Percentiles rank a stretch among this genome's conserved stretches.
Evolutionary conservation across 2,329 filamentous ascomycete genomes (phyloP).

Genomic region (Paramyrothecium sp.): DNA sequence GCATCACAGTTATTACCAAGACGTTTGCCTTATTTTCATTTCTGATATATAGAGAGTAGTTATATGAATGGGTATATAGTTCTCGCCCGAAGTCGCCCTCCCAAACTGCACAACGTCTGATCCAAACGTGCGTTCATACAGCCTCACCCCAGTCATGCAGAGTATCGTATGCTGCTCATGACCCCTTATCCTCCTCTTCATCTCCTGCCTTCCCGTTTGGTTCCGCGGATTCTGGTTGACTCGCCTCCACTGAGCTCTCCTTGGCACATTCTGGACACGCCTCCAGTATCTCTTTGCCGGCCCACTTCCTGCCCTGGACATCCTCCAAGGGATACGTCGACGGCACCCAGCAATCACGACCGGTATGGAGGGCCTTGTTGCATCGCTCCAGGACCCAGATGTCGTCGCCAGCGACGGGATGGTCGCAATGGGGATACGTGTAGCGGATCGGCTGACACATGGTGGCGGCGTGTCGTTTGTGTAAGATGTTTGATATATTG

Average conservation of each 20-base stretch:
- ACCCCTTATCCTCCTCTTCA: too few relatives aligned
- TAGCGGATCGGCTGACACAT: constrained; percentile 22
- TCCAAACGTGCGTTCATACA: too few relatives aligned
- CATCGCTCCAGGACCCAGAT: constrained; percentile 15
- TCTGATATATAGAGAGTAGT: neutral
- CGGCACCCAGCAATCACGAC: constrained; percentile 18
- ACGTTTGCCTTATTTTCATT: neutral
- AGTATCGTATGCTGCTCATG: too few relatives aligned
- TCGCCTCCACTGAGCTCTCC: too few relatives aligned
- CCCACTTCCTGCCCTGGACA: constrained; percentile 9
- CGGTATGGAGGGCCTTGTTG: constrained; percentile 1
- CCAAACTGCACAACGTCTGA: too few relatives aligned
- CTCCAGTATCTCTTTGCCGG: neutral
- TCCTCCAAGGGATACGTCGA: neutral
- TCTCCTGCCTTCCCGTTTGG: too few relatives aligned
- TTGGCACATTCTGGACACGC: neutral
- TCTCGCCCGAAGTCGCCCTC: neutral
- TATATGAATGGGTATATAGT: neutral
- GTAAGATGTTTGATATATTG: too few relatives aligned
- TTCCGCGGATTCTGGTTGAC: too few relatives aligned
- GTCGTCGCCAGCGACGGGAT: constrained; percentile 8
- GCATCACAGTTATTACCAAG: neutral
- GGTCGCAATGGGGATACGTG: constrained; percentile 18
- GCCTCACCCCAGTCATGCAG: too few relatives aligned
- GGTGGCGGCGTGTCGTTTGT: neutral